Percentiles rank a stretch among this genome's conserved stretches.
Conservation (phyloP, 108 stramenopile genomes). For the Fistulifera pelliculosa region DNA sequence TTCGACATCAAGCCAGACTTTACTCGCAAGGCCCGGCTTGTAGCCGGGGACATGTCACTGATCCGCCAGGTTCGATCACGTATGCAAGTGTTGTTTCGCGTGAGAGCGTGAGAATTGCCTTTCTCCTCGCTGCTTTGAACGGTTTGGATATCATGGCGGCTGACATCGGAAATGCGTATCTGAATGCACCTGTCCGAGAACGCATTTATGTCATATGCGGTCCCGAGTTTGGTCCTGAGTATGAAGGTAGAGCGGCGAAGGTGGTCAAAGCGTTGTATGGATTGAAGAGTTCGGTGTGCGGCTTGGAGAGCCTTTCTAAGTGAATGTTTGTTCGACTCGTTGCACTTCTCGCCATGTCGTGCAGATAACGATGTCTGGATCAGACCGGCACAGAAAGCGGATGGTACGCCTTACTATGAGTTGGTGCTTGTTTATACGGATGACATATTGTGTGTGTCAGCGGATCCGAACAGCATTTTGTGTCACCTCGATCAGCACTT, state of each 20-base stretch:
- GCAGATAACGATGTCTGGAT: conserved; percentile 34
- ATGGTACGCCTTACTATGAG: conserved; percentile 23
- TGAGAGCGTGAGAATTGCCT: conserved; percentile 35
- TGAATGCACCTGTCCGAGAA: conserved; percentile 27
- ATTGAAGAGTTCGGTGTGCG: conserved; percentile 21
- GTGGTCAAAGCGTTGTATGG: conserved; percentile 35
- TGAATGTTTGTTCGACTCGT: not conserved
- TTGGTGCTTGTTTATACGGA: conserved; percentile 28
- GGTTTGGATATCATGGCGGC: conserved; percentile 27
- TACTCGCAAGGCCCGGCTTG: conserved; percentile 29
- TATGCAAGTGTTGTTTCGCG: conserved; percentile 43
- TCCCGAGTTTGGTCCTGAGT: conserved; percentile 25
- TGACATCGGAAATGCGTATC: conserved; percentile 35
- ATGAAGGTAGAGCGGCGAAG: conserved; percentile 9
- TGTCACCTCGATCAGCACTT: conserved; percentile 11
- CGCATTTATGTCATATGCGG: conserved; percentile 21
- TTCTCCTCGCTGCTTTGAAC: conserved; percentile 34
- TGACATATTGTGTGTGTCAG: conserved; percentile 14
- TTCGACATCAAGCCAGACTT: conserved; percentile 43
- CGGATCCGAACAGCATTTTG: conserved; percentile 5
- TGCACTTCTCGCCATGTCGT: conserved; percentile 13
- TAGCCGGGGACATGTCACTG: conserved; percentile 30
- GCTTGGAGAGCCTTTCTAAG: conserved; percentile 14
- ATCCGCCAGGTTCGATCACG: conserved; percentile 22
- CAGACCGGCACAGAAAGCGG: conserved; percentile 7